Evolutionary conservation across 345 rosid species (phyloP).

Genomic region (Nasturtium officinale): DNA sequence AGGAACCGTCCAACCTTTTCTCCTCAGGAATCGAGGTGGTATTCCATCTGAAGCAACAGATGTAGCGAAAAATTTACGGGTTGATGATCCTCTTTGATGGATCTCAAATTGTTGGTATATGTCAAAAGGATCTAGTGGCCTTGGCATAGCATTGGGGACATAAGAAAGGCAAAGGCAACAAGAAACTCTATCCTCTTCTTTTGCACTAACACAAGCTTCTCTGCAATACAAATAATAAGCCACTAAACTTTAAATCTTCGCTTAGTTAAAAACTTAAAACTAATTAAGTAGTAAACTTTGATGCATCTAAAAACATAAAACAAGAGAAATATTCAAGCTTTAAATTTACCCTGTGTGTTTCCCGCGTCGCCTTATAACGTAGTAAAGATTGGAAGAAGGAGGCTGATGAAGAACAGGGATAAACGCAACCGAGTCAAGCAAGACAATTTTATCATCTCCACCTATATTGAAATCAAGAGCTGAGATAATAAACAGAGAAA

Average conservation of each 20-base stretch:
- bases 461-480: constrained; percentile 8
- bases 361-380: constrained; percentile 43
- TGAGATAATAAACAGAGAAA: not conserved
- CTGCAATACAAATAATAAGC: constrained; percentile 36
- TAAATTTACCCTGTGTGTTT: constrained; percentile 44
- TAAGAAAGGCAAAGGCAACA: constrained; percentile 47
- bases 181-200: constrained; percentile 46
- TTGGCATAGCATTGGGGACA: constrained; percentile 44
- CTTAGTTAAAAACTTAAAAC: constrained; percentile 1
- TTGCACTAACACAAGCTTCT: constrained; percentile 50
- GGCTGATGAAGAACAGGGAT: constrained; percentile 61
- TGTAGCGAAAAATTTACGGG: constrained; percentile 45
- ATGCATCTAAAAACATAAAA: not conserved
- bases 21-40: constrained; percentile 58
- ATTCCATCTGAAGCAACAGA: constrained; percentile 55
- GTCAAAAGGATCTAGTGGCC: constrained; percentile 49
- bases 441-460: constrained; percentile 29
- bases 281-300: not conserved
- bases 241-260: not conserved
- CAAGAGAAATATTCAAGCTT: not conserved
- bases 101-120: constrained; percentile 52
- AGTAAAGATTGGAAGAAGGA: constrained; percentile 55
- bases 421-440: constrained; percentile 41
- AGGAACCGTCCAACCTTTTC: constrained; percentile 55
- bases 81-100: constrained; percentile 34